Evolutionary conservation across 768 basidiomycete species (phyloP), one percentile per base, ranked within the genome.

Genomic region (Suillus sp.): DNA sequence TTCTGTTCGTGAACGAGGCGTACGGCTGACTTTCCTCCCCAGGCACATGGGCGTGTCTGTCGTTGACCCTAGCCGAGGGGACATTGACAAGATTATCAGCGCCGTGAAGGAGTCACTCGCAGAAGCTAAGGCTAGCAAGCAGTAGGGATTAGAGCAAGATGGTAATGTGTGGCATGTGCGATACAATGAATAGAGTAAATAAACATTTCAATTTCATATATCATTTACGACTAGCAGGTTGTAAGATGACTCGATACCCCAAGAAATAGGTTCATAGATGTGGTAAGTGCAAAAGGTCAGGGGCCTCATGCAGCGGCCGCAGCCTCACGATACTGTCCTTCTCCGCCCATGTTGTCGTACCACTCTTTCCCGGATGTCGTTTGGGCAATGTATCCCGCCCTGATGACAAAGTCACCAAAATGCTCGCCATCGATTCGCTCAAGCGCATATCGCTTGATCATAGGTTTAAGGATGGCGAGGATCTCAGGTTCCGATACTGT

Each of bases 391-490:
- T 96, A 95, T 50, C 96, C 95, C 30, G 87, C 90, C 54, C 96
- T 84, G 66, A 99, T 91, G 37, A 93, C 93, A 74, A 92, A 99
- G 76, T 99, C 97, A 37, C 97, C 97, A 71, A 99, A 99, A 62
- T 81, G 89, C 77, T 99, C 97, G 35, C 93, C 95, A 10, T 92
- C 88, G 4, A 81, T 78, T 53, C 96, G 83, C 75, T 98, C 95
- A 32, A 91, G 79, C 0, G 96, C 94, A 73, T 95, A 99, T 63
- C 85, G 82, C 77, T 93, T 95, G 83, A 99, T 96, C 92, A 99
- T 95, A 0, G 95, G 96, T 62, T 74, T 69, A 27, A 99, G 85
- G 66, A 96, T 96, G 6, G 88, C 88, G 60, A 99, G 78, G 61
- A 97, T 97, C 75, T 97, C 95, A 9, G 88, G 91, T 75, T 96